These are phyloP conservation scores for Puccinia polysora DNA, from an alignment of 1,284 basidiomycete species.

Conservation along the genomic window DNA sequence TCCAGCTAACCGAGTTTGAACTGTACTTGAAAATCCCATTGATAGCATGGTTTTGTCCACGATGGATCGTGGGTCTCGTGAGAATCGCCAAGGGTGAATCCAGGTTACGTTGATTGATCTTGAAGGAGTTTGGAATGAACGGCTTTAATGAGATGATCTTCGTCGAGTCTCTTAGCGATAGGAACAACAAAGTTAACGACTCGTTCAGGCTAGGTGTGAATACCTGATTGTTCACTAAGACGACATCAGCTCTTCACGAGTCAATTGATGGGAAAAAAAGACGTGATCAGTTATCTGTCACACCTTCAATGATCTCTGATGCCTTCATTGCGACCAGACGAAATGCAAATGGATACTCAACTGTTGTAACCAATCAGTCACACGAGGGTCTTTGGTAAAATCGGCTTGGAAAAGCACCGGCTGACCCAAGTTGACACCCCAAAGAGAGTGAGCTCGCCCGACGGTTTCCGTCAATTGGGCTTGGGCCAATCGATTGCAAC, in stretches of 20 bases:
- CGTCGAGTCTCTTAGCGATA: conserved; percentile 59
- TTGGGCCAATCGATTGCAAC: conserved; percentile 56
- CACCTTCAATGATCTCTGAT: background rate
- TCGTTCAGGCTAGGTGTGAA: conserved; percentile 58
- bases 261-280: background rate
- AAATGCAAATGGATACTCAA: background rate
- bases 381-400: conserved; percentile 54
- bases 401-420: conserved; percentile 57
- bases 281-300: too few species aligned
- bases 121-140: conserved; percentile 57
- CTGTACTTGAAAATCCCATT: conserved; percentile 9
- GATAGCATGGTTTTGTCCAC: background rate
- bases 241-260: conserved; percentile 56
- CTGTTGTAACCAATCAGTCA: conserved; percentile 47
- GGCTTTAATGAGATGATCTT: conserved; percentile 59
- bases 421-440: conserved; percentile 56
- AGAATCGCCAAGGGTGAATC: conserved; percentile 31
- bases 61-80: background rate
- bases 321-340: background rate
- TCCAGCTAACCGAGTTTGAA: conserved; percentile 15
- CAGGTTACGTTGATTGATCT: conserved; percentile 52
- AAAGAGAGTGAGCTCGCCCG: conserved; percentile 56
- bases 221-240: conserved; percentile 60
- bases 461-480: conserved; percentile 57
- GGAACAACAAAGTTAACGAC: conserved; percentile 58